phyloP scores from a whole-genome alignment of 177 flowering plant species.

The Vitis hybrid region DNA sequence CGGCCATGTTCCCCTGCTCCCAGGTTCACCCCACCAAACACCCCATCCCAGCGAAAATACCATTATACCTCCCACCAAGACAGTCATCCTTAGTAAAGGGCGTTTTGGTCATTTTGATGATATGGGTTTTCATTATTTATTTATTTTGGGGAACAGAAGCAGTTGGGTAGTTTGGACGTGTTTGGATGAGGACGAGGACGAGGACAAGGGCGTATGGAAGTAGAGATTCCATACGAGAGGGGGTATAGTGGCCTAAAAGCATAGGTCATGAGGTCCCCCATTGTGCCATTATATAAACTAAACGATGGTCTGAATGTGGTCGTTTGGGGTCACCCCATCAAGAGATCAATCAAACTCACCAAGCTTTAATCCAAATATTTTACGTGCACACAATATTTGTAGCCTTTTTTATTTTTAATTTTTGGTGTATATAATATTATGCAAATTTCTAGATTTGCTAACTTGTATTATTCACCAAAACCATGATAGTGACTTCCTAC shows the following conservation, averaged over 20 bases:
- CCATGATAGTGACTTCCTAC: no score
- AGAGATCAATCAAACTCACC: no score
- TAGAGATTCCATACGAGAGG: not conserved
- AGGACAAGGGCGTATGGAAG: not conserved
- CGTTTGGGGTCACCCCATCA: not conserved
- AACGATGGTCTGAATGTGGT: conserved; percentile 12
- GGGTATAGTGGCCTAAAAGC: not conserved
- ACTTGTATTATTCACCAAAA: no score
- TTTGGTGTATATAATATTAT: no score
- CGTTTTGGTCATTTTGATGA: not conserved
- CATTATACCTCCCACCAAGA: no score
- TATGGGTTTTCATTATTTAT: not conserved
- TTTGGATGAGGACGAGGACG: not conserved
- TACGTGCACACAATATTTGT: no score
- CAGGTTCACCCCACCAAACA: conserved; percentile 8
- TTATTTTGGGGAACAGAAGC: no score
- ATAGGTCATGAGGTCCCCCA: not conserved
- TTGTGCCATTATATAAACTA: not conserved
- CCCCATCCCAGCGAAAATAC: not conserved
- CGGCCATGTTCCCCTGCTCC: conserved; percentile 2
- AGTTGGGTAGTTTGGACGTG: not conserved
- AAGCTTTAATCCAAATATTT: no score
- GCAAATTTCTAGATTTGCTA: no score
- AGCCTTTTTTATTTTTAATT: no score
- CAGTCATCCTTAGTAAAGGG: not conserved